A percentile compares a stretch with the other conserved stretches of the same genome.
These are phyloP conservation scores for Vaccinium corymbosum DNA, from an alignment of 148 eudicot genomes.

Conservation along the genomic window DNA sequence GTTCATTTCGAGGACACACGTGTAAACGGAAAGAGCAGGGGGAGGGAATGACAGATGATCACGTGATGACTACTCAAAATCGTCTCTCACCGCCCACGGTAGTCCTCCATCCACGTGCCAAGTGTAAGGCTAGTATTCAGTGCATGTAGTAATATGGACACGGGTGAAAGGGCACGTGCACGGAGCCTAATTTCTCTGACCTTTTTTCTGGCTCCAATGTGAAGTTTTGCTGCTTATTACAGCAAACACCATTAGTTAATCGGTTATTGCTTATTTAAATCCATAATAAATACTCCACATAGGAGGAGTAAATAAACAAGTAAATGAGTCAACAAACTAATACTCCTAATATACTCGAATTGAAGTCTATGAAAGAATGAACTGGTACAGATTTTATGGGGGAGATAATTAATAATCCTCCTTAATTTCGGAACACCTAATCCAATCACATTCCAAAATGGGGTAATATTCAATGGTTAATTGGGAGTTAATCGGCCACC, in stretches of 20 bases:
- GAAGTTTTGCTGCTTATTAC: background rate
- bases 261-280: background rate
- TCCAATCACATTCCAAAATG: background rate
- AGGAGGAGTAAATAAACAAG: background rate
- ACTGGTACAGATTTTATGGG: too few species aligned
- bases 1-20: conserved; percentile 5
- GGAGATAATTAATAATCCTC: background rate
- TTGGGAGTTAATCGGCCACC: background rate
- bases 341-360: too few species aligned
- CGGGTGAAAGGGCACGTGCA: conserved; percentile 10
- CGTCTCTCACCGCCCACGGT: conserved; percentile 15
- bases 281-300: background rate
- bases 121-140: background rate
- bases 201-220: background rate
- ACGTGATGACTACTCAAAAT: conserved; percentile 12
- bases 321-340: background rate
- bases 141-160: background rate
- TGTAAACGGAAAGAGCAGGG: background rate
- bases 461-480: background rate
- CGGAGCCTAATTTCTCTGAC: background rate
- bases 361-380: too few species aligned
- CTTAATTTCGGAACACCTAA: background rate
- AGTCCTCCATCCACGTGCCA: conserved; percentile 4
- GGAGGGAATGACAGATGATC: background rate
- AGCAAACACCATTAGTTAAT: background rate